Conservation (phyloP, 176 grass and related monocot genomes). For the Eragrostis curvula region DNA sequence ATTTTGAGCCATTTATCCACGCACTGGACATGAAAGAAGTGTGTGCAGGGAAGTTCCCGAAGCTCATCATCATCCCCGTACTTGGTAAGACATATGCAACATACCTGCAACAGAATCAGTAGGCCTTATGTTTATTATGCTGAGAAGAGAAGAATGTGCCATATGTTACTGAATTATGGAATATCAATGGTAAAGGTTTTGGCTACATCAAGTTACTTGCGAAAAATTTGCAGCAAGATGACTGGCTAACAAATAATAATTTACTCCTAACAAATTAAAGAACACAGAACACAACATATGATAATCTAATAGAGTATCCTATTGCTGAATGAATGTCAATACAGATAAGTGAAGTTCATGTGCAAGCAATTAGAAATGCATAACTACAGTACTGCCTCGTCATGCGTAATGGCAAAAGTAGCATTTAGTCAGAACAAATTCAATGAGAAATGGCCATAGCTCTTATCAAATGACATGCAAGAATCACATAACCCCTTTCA, state of each 20-base stretch:
- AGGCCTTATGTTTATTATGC: conserved; percentile 5
- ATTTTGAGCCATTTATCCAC: conserved; percentile 99
- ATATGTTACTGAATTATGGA: conserved; percentile 6
- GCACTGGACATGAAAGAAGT: conserved; percentile 91
- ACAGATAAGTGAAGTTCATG: neutral
- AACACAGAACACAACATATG: conserved; percentile 19
- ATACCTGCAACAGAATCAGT: conserved; percentile 62
- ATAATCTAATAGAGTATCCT: neutral
- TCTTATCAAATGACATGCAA: neutral
- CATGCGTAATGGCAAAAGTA: neutral
- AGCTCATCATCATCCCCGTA: conserved; percentile 84
- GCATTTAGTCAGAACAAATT: neutral
- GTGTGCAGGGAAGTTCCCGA: conserved; percentile 81
- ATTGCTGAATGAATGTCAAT: conserved; percentile 2
- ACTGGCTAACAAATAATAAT: conserved; percentile 18
- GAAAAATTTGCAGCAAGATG: neutral
- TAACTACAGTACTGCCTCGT: neutral
- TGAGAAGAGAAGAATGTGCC: conserved; percentile 8
- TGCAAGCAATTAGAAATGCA: conserved; percentile 5
- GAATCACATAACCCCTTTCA: neutral
- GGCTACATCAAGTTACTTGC: neutral
- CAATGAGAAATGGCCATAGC: conserved; percentile 2
- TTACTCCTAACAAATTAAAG: neutral
- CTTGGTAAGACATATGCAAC: conserved; percentile 95
- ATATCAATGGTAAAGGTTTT: neutral